Percentiles rank a stretch among this genome's conserved stretches.
Conservation (phyloP, 345 rosid species). For the Lumnitzera racemosa region DNA sequence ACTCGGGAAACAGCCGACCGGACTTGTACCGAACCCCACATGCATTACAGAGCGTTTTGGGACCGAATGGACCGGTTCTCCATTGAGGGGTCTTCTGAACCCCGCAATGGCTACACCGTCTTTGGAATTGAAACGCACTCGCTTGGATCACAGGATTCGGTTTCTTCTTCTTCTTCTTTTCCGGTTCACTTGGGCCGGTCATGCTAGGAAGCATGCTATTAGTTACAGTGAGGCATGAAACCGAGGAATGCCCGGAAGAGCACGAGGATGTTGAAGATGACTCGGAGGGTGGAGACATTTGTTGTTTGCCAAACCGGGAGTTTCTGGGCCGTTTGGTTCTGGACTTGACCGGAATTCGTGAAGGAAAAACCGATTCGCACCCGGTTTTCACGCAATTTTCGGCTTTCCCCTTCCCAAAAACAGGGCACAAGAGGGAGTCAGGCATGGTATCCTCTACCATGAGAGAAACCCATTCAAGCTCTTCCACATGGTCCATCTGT, state of each 20-base stretch:
- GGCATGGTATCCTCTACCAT: constrained; percentile 38
- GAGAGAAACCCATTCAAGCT: constrained; percentile 40
- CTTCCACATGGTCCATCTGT: constrained; percentile 34
- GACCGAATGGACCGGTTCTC: constrained; percentile 37
- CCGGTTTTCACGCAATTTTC: constrained; percentile 6
- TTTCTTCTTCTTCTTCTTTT: constrained; percentile 17
- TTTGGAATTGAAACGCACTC: constrained; percentile 2
- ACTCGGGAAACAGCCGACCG: constrained; percentile 41
- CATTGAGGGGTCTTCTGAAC: constrained; percentile 44
- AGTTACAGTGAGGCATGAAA: constrained; percentile 9
- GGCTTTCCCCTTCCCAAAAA: constrained; percentile 1
- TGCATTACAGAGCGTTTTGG: constrained; percentile 41
- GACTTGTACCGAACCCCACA: constrained; percentile 47
- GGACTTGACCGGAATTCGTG: constrained; percentile 32
- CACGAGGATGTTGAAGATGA: constrained; percentile 21
- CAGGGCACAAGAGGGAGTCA: constrained; percentile 20
- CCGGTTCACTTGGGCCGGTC: constrained; percentile 4
- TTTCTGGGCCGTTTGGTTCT: constrained; percentile 34
- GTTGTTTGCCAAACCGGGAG: constrained; percentile 9
- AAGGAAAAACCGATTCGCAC: constrained; percentile 10
- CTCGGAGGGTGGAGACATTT: constrained; percentile 10
- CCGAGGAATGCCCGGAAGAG: constrained; percentile 18
- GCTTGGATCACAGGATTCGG: constrained; percentile 1
- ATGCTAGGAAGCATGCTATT: constrained; percentile 1
- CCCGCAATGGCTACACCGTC: constrained; percentile 46